Evolutionary conservation across 495 filamentous ascomycete species (phyloP), one percentile per base, ranked within the genome.

Genomic region (Podospora didyma): DNA sequence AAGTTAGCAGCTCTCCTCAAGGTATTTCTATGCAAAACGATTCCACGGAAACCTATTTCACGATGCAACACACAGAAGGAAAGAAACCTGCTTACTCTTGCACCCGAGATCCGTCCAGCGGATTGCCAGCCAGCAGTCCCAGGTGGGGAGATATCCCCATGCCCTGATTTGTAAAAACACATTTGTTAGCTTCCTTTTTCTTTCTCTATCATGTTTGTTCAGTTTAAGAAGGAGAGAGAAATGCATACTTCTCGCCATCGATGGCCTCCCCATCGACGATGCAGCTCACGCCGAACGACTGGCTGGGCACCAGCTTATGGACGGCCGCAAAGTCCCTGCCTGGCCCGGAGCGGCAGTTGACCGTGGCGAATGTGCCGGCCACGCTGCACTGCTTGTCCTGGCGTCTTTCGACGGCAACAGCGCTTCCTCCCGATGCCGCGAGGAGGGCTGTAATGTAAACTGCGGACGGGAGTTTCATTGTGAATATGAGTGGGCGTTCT

Each of bases 31-130:
- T n/a, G n/a, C n/a, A n/a, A n/a, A n/a, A n/a, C n/a, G n/a, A n/a
- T n/a, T n/a, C n/a, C n/a, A n/a, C n/a, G n/a, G n/a, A n/a, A n/a
- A n/a, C n/a, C n/a, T n/a, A n/a, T n/a, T n/a, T n/a, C n/a, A n/a
- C n/a, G n/a, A n/a, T n/a, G n/a, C n/a, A n/a, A n/a, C n/a, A n/a
- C n/a, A 37, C 34, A 37, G 9, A 37, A 37, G 9, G 16, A 37
- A 7, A 55, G 21, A 9, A 52, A 31, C 0, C 7, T 37, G 17
- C 47, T 24, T 28, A 49, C 47, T 49, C 47, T 49, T 49, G 21
- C 47, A 49, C 3, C 47, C 47, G 21, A 49, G n/a, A 49, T 49
- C 47, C 22, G 47, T 49, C 47, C 47, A 49, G 10, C 47, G 47
- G 10, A 49, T 26, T 6, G 47, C 23, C 22, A 49, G n/a, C 47